Evolutionary conservation across 148 eudicot species (phyloP).

Genomic region (Suaeda aralocaspica): DNA sequence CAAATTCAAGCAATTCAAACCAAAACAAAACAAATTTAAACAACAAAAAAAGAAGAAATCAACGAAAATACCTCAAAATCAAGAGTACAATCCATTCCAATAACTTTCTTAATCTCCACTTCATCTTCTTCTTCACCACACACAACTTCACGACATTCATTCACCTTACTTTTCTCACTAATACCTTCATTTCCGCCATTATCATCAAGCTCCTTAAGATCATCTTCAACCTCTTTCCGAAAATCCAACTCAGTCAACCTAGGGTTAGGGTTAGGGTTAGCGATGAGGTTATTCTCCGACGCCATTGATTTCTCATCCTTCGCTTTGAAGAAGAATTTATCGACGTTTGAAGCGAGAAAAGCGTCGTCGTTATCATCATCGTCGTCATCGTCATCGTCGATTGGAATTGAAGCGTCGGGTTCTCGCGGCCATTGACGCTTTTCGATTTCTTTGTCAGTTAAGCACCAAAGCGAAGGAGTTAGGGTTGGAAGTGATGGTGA

Average conservation of each 20-base stretch:
- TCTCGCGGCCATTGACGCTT: conserved; percentile 49
- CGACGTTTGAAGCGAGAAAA: conserved; percentile 28
- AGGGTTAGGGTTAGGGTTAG: conserved; percentile 26
- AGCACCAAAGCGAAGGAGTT: conserved; percentile 46
- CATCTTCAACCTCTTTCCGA: conserved; percentile 24
- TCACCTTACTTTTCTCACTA: neutral
- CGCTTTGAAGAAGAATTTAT: conserved; percentile 23
- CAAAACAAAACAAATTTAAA: neutral
- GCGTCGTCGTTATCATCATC: conserved; percentile 12
- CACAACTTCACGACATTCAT: conserved; percentile 16
- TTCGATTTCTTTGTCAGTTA: conserved; percentile 64
- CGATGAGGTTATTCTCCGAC: neutral
- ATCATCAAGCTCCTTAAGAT: conserved; percentile 29
- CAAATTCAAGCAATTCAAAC: neutral
- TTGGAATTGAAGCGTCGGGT: conserved; percentile 21
- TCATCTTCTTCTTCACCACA: conserved; percentile 29
- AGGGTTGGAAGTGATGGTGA: conserved; percentile 20
- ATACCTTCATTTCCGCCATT: conserved; percentile 13
- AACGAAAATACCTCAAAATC: conserved; percentile 53
- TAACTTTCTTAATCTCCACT: conserved; percentile 43
- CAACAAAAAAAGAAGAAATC: neutral
- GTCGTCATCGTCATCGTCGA: conserved; percentile 12
- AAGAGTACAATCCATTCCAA: conserved; percentile 67
- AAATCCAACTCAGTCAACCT: neutral
- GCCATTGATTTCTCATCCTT: conserved; percentile 5